These are phyloP conservation scores for Polymyxa betae DNA, from an alignment of 208 protist genomes.

Conservation along the genomic window DNA sequence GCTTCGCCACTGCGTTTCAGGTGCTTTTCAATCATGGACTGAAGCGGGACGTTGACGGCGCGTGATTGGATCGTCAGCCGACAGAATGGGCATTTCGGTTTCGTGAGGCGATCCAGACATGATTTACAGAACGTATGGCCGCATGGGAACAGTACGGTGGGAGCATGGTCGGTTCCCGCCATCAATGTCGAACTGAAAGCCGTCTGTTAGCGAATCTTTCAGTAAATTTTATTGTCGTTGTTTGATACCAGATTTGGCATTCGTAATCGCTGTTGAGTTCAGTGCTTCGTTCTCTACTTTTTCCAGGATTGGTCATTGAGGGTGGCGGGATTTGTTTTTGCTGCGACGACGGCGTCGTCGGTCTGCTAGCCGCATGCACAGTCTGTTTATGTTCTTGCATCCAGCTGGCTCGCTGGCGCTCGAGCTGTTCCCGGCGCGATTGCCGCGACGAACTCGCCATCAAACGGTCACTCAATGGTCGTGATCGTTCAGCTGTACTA, in stretches of 20 bases:
- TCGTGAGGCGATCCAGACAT: background rate
- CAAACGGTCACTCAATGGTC: too few species aligned
- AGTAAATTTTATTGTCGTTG: too few species aligned
- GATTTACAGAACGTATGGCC: constrained; percentile 66
- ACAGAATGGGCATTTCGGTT: constrained; percentile 62
- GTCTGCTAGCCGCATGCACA: background rate
- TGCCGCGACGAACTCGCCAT: background rate
- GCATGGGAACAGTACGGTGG: constrained; percentile 66
- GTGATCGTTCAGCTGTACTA: too few species aligned
- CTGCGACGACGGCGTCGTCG: background rate
- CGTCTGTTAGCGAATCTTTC: too few species aligned
- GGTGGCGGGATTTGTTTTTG: background rate
- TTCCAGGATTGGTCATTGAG: background rate
- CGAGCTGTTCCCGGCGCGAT: background rate
- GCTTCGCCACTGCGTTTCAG: background rate
- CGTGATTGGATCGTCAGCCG: constrained; percentile 47
- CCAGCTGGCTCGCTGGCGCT: background rate
- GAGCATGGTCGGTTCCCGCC: constrained; percentile 51
- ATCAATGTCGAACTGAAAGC: constrained; percentile 67
- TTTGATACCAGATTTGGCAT: constrained; percentile 44
- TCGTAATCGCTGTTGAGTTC: background rate
- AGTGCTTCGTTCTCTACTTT: background rate
- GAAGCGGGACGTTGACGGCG: constrained; percentile 62
- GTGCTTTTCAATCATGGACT: background rate
- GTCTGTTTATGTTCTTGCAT: background rate